These are phyloP conservation scores for Ascosphaera aggregata DNA, from an alignment of 2,329 filamentous ascomycete species.

Conservation along the genomic window DNA sequence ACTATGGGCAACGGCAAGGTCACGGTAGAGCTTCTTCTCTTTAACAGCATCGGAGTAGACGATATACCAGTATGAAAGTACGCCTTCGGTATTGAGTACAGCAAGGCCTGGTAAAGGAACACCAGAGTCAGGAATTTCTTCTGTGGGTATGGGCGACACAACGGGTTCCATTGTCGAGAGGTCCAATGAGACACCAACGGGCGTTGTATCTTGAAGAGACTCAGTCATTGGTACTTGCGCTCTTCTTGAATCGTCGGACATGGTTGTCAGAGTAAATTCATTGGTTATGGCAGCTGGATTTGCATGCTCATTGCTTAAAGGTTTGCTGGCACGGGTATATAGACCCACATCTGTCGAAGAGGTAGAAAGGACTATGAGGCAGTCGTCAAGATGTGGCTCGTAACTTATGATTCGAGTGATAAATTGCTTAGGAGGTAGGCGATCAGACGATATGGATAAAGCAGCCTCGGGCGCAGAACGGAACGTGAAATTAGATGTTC, in stretches of 20 bases:
- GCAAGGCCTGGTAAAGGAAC: conserved; percentile 65
- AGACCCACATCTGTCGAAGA: conserved; percentile 58
- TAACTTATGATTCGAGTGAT: conserved; percentile 58
- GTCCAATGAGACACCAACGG: conserved; percentile 62
- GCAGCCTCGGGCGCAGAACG: not conserved
- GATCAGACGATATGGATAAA: not conserved
- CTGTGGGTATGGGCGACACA: conserved; percentile 46
- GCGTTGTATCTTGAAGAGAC: conserved; percentile 42
- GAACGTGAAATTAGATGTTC: not conserved
- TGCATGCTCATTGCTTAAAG: conserved; percentile 35
- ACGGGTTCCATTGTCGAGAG: conserved; percentile 65
- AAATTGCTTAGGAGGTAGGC: conserved; percentile 48
- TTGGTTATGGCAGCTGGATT: conserved; percentile 35
- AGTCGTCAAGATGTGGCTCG: conserved; percentile 54
- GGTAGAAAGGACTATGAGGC: conserved; percentile 63
- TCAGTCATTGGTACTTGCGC: conserved; percentile 53
- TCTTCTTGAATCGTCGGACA: conserved; percentile 48
- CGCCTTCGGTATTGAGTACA: conserved; percentile 69
- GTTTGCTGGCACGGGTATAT: conserved; percentile 46
- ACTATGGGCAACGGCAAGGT: conserved; percentile 26
- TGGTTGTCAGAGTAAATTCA: conserved; percentile 50
- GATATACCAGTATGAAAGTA: conserved; percentile 74
- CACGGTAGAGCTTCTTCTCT: conserved; percentile 47
- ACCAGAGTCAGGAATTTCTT: conserved; percentile 57
- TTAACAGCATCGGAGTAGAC: conserved; percentile 73